Evolutionary conservation across 202 grass and related monocot species (phyloP).

Genomic region (Zizania palustris): DNA sequence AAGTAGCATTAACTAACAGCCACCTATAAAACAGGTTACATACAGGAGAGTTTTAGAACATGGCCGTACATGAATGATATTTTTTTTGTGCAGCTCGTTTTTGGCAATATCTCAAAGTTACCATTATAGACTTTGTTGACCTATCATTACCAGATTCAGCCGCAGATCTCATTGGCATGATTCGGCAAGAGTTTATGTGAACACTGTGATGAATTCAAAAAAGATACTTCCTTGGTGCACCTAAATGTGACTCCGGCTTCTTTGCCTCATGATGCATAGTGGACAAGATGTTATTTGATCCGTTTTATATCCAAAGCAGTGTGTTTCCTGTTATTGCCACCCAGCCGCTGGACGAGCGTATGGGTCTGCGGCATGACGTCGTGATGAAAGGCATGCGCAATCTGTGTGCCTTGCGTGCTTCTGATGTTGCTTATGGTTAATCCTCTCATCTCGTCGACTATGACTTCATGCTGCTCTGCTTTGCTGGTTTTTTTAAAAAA

Average conservation of each 20-base stretch:
- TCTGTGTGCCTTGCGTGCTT: conserved; percentile 4
- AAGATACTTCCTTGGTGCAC: conserved; percentile 12
- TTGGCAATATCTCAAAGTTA: conserved; percentile 40
- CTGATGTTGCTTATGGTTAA: neutral
- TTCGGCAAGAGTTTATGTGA: conserved; percentile 24
- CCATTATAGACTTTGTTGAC: conserved; percentile 23
- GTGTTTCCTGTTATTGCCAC: neutral
- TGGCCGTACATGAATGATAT: conserved; percentile 12
- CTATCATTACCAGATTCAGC: conserved; percentile 5
- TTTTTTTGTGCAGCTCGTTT: conserved; percentile 38
- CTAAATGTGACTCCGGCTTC: neutral
- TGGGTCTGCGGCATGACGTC: conserved; percentile 20
- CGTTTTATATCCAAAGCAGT: conserved; percentile 19
- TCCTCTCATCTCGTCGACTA: neutral
- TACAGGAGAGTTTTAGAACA: conserved; percentile 44
- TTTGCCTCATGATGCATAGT: conserved; percentile 7
- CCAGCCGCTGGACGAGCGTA: neutral
- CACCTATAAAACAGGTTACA: conserved; percentile 41
- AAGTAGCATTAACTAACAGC: conserved; percentile 32
- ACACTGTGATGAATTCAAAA: neutral
- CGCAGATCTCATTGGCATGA: neutral
- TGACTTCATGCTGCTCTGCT: conserved; percentile 3
- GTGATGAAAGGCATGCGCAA: neutral
- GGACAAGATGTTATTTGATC: conserved; percentile 17
- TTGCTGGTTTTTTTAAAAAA: too few species aligned